Evolutionary conservation across 441 rosid species (phyloP).

Genomic region (Pelargonium cotyledonis): DNA sequence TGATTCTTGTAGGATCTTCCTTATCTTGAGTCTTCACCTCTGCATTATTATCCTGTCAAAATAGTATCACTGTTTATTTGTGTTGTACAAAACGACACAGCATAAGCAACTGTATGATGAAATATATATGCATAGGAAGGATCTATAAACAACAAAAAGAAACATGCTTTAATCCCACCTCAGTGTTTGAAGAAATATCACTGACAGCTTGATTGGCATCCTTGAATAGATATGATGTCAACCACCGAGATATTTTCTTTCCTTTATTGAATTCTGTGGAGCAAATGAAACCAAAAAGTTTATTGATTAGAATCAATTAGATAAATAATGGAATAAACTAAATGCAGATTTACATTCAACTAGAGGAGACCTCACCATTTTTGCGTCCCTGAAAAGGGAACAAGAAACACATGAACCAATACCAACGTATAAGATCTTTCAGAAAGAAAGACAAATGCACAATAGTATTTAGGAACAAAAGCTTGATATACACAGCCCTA

Average conservation of each 20-base stretch:
- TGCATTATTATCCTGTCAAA: slow-evolving; percentile 38
- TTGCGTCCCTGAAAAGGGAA: no score
- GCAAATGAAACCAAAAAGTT: slow-evolving; percentile 20
- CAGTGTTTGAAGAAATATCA: slow-evolving; percentile 33
- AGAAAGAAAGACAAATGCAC: no score
- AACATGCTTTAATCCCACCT: slow-evolving; percentile 33
- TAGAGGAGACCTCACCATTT: no score
- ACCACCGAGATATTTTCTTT: slow-evolving; percentile 53
- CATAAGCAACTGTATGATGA: slow-evolving; percentile 3
- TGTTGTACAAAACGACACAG: slow-evolving; percentile 8
- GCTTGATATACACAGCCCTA: no score
- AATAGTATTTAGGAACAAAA: no score
- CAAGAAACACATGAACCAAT: no score
- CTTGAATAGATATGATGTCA: slow-evolving; percentile 52
- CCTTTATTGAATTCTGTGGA: slow-evolving; percentile 39
- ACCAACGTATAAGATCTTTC: no score
- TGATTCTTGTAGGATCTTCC: slow-evolving; percentile 30
- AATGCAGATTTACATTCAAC: no score
- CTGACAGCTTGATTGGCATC: slow-evolving; percentile 25
- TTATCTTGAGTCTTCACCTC: slow-evolving; percentile 30
- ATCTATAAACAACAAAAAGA: slow-evolving; percentile 1
- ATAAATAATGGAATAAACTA: no score
- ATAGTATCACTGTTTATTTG: slow-evolving; percentile 17
- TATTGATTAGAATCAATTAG: background rate
- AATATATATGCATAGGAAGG: slow-evolving; percentile 3